phyloP scores from a whole-genome alignment of 768 basidiomycete genomes.

The Agaricus sinodeliciosus region DNA sequence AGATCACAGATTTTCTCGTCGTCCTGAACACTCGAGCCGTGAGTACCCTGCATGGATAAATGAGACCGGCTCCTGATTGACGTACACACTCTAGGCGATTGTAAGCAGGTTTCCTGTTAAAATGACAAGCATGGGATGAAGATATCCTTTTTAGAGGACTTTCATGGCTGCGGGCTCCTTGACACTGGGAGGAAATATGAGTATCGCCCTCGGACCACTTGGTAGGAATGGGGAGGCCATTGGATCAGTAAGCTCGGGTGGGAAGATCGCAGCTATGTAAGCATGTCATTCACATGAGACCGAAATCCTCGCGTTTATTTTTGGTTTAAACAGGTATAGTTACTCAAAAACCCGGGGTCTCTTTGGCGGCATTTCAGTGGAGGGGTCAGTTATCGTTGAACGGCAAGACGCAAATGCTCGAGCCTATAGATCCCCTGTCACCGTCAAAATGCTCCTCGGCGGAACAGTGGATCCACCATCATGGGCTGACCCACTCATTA shows the following conservation, averaged over 20 bases:
- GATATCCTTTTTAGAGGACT: slow-evolving; percentile 39
- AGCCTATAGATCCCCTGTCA: slow-evolving; percentile 73
- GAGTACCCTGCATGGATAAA: slow-evolving; percentile 19
- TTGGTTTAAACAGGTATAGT: slow-evolving; percentile 54
- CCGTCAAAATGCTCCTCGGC: slow-evolving; percentile 72
- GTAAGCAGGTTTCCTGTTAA: slow-evolving; percentile 33
- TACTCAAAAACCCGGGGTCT: slow-evolving; percentile 91
- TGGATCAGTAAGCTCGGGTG: slow-evolving; percentile 76
- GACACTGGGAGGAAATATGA: slow-evolving; percentile 87
- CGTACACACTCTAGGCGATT: slow-evolving; percentile 40
- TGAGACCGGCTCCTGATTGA: slow-evolving; percentile 1
- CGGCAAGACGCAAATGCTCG: slow-evolving; percentile 87
- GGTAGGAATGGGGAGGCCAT: slow-evolving; percentile 93
- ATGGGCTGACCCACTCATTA: slow-evolving; percentile 74
- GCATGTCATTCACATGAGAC: slow-evolving; percentile 6
- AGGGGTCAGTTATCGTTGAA: slow-evolving; percentile 89
- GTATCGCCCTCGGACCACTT: slow-evolving; percentile 83
- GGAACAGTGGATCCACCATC: slow-evolving; percentile 67
- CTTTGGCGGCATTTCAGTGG: slow-evolving; percentile 86
- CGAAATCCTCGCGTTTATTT: not conserved
- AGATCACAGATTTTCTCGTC: slow-evolving; percentile 88
- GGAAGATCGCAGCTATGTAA: slow-evolving; percentile 89
- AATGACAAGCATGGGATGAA: not conserved
- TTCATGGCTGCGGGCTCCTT: slow-evolving; percentile 96
- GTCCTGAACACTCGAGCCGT: slow-evolving; percentile 82